Evolutionary conservation across 257 asterid species (phyloP).

Genomic region (Fraxinus quadrangulata): DNA sequence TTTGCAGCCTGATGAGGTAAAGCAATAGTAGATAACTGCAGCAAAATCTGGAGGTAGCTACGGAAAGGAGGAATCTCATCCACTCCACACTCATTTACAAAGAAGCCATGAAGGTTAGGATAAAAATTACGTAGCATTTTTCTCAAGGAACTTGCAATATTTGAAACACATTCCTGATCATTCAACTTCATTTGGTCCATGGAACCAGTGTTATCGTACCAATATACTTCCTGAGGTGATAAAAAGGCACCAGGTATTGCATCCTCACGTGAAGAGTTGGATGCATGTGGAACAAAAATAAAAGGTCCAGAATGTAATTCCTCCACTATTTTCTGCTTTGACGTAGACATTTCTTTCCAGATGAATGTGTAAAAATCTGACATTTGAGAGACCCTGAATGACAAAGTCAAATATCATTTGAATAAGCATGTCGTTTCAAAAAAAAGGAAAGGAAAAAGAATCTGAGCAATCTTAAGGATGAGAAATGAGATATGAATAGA

Average conservation of each 20-base stretch:
- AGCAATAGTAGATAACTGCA: conserved; percentile 55
- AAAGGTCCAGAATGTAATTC: conserved; percentile 69
- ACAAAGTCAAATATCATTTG: conserved; percentile 24
- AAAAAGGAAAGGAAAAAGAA: not conserved
- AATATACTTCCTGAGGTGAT: conserved; percentile 73
- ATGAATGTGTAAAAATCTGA: conserved; percentile 68
- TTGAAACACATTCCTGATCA: conserved; percentile 36
- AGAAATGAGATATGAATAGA: not conserved
- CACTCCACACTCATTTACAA: conserved; percentile 90
- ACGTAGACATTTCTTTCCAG: conserved; percentile 69
- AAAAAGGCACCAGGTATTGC: conserved; percentile 65
- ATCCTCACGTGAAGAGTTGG: conserved; percentile 52
- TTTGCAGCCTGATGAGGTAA: conserved; percentile 81
- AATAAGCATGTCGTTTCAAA: conserved; percentile 7
- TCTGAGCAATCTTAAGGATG: not conserved
- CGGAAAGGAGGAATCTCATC: conserved; percentile 59
- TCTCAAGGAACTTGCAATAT: conserved; percentile 30
- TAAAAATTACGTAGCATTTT: conserved; percentile 58
- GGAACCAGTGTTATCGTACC: conserved; percentile 70
- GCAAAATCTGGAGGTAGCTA: conserved; percentile 78
- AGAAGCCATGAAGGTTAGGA: conserved; percentile 79
- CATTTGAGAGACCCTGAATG: conserved; percentile 82
- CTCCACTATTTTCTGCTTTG: conserved; percentile 54
- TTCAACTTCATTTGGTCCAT: conserved; percentile 43
- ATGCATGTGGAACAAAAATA: conserved; percentile 71